phyloP scores from a whole-genome alignment of 768 basidiomycete species.

The Trametes maxima region DNA sequence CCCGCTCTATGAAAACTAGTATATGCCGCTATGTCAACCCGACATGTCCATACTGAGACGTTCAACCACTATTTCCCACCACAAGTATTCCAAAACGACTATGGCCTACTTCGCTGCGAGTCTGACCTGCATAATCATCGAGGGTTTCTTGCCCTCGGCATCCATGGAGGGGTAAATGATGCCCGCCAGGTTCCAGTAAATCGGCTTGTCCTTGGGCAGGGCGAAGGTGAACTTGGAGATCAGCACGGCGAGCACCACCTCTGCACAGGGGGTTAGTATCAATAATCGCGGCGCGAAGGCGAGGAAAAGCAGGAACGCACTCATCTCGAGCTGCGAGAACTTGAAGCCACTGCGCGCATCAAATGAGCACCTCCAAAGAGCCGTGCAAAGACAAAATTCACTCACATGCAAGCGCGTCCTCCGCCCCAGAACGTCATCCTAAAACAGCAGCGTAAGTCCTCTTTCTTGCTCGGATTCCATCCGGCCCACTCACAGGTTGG shows the following conservation, averaged over 20 bases:
- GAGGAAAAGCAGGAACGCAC: not conserved
- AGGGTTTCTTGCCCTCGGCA: not conserved
- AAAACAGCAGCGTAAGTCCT: no score
- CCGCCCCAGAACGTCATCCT: slow-evolving; percentile 24
- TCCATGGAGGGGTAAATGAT: not conserved
- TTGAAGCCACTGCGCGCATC: slow-evolving; percentile 20
- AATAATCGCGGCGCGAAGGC: no score
- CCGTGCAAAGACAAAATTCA: not conserved
- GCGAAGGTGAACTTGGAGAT: not conserved
- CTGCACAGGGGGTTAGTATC: no score
- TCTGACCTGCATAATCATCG: not conserved
- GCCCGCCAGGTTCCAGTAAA: not conserved
- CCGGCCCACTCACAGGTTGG: slow-evolving; percentile 14
- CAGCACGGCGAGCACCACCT: not conserved
- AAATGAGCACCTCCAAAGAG: not conserved
- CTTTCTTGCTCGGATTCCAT: no score
- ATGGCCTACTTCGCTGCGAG: not conserved
- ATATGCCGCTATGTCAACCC: no score
- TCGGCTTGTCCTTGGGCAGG: not conserved
- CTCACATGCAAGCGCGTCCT: slow-evolving; percentile 20
- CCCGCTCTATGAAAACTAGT: no score
- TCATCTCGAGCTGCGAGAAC: slow-evolving; percentile 25
- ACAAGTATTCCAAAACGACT: not conserved
- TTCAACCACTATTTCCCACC: no score
- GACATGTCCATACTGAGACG: no score